These are phyloP conservation scores for Diaporthe helianthi DNA, from an alignment of 2,329 filamentous ascomycete species.

Conservation along the genomic window DNA sequence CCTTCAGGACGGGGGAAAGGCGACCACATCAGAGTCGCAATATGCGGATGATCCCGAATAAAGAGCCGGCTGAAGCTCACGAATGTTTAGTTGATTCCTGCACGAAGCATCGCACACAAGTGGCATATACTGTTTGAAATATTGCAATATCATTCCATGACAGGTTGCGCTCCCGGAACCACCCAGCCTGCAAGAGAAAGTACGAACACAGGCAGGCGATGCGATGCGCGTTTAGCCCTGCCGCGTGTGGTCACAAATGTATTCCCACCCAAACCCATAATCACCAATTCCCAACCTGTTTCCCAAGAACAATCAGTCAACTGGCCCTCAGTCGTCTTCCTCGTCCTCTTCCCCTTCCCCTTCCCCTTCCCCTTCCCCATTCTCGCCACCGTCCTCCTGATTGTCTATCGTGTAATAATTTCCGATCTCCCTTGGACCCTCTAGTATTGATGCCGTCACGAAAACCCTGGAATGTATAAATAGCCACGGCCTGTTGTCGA, in stretches of 20 bases:
- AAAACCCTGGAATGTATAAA: conserved; percentile 11
- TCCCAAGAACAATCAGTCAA: neutral
- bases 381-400: neutral
- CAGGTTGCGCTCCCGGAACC: neutral
- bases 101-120: neutral
- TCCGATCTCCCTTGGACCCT: conserved; percentile 25
- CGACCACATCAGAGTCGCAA: conserved; percentile 33
- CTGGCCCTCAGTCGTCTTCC: neutral
- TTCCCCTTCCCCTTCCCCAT: neutral
- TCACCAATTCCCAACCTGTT: neutral
- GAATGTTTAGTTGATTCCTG: neutral
- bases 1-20: conserved; percentile 58
- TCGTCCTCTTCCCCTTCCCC: conserved; percentile 13
- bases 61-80: neutral
- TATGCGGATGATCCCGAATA: conserved; percentile 36
- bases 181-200: neutral
- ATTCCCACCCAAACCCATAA: neutral
- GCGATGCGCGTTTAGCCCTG: neutral
- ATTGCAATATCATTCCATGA: neutral
- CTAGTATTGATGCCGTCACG: conserved; percentile 11
- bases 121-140: neutral
- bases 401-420: neutral
- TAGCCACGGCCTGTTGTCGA: conserved; percentile 15
- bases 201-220: neutral
- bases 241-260: neutral